Conservation (phyloP, 176 grass and related monocot species). For the Avena atlantica region DNA sequence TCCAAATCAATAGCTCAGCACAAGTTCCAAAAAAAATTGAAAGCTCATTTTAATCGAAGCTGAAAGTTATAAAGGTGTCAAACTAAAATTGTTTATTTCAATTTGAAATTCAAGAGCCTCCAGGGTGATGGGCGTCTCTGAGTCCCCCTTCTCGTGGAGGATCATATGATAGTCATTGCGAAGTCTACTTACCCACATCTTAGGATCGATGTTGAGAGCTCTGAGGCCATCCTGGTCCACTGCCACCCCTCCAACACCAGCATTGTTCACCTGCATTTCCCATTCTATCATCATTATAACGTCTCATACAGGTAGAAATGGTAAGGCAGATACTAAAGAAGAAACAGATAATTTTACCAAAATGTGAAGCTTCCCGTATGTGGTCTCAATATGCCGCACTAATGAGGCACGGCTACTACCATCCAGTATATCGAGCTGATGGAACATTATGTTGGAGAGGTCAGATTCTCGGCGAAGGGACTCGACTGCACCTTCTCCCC, state of each 20-base stretch:
- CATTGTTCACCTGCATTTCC: slow-evolving; percentile 69
- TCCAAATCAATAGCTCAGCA: no score
- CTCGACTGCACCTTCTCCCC: slow-evolving; percentile 45
- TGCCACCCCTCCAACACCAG: slow-evolving; percentile 47
- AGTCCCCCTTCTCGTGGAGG: background rate
- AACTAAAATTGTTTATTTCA: background rate
- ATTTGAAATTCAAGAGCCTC: background rate
- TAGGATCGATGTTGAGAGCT: slow-evolving; percentile 64
- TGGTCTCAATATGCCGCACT: slow-evolving; percentile 39
- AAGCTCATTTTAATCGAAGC: background rate
- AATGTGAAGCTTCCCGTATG: slow-evolving; percentile 74
- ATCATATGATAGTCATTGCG: background rate
- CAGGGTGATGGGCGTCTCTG: background rate
- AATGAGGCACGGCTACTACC: slow-evolving; percentile 42
- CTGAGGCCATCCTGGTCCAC: slow-evolving; percentile 57
- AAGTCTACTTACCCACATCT: slow-evolving; percentile 48
- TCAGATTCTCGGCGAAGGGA: slow-evolving; percentile 40
- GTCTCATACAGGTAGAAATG: background rate
- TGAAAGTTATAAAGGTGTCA: background rate
- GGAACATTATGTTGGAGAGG: slow-evolving; percentile 64
- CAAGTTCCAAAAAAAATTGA: background rate
- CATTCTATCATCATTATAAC: background rate
- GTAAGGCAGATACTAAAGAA: background rate
- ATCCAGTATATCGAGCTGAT: slow-evolving; percentile 66
- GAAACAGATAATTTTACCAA: slow-evolving; percentile 45